Percentiles rank a stretch among this genome's conserved stretches.
phyloP scores from a whole-genome alignment of 441 rosid species.

The Kokia cookei region DNA sequence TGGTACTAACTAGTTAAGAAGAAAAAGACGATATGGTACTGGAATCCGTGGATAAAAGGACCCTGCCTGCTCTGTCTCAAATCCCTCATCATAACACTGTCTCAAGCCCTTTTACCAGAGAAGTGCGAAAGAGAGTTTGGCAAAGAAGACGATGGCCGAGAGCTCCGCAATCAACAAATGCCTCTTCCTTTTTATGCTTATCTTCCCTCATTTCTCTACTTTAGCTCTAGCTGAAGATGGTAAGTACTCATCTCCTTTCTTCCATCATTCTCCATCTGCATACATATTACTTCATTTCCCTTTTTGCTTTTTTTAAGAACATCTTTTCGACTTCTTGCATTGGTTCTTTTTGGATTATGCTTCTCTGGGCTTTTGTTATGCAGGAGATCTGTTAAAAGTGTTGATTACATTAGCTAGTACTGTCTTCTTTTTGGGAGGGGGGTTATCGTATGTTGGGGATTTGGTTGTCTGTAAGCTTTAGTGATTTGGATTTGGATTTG shows the following conservation, averaged over 20 bases:
- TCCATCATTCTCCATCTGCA: not conserved
- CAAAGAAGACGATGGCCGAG: slow-evolving; percentile 35
- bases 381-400: slow-evolving; percentile 19
- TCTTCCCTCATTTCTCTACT: slow-evolving; percentile 28
- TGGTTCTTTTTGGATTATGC: not conserved
- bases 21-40: slow-evolving; percentile 16
- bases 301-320: not conserved
- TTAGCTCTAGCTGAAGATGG: slow-evolving; percentile 48
- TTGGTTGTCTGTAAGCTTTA: not conserved
- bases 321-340: not conserved
- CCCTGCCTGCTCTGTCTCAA: slow-evolving; percentile 15
- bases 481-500: not conserved
- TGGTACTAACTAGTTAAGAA: not conserved
- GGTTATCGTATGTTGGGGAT: not conserved
- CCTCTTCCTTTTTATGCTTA: slow-evolving; percentile 23
- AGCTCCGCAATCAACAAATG: slow-evolving; percentile 24
- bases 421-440: too few species aligned
- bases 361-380: slow-evolving; percentile 10
- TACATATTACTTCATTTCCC: not conserved
- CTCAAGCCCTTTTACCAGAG: not conserved
- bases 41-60: slow-evolving; percentile 46
- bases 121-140: not conserved
- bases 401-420: not conserved
- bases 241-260: slow-evolving; percentile 19
- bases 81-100: slow-evolving; percentile 15